Conservation (phyloP, 139 green algal species). For the Volvox africanus region DNA sequence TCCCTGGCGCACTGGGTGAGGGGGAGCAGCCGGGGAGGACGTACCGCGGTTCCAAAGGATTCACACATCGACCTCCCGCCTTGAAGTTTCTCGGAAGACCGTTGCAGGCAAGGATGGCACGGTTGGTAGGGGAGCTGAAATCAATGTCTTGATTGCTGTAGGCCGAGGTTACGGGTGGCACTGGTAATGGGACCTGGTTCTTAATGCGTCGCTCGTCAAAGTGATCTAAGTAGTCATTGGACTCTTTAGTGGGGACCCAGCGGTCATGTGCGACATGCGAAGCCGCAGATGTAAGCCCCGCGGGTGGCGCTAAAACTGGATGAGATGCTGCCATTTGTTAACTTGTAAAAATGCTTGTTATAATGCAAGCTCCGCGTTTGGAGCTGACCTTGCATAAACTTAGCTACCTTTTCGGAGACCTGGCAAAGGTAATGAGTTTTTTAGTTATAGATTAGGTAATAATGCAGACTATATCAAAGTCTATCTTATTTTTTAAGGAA, state of each 20-base stretch:
- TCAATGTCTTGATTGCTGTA: slow-evolving; percentile 34
- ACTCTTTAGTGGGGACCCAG: slow-evolving; percentile 4
- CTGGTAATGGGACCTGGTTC: neutral
- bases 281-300: neutral
- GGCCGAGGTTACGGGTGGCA: neutral
- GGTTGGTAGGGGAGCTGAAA: neutral
- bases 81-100: slow-evolving; percentile 26
- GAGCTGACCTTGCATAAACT: no score
- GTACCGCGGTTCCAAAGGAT: slow-evolving; percentile 39
- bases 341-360: neutral
- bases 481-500: no score
- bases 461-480: no score
- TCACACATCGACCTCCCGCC: neutral
- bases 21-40: slow-evolving; percentile 8
- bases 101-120: neutral
- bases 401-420: no score
- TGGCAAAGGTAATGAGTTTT: no score
- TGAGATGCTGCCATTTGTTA: neutral
- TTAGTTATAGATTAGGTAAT: no score
- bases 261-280: slow-evolving; percentile 26
- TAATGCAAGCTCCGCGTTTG: no score
- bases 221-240: slow-evolving; percentile 13
- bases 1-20: neutral
- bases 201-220: neutral
- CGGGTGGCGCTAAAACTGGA: neutral